phyloP scores from a whole-genome alignment of 225 moss, liverwort and hornwort genomes.

The Lunularia cruciata region DNA sequence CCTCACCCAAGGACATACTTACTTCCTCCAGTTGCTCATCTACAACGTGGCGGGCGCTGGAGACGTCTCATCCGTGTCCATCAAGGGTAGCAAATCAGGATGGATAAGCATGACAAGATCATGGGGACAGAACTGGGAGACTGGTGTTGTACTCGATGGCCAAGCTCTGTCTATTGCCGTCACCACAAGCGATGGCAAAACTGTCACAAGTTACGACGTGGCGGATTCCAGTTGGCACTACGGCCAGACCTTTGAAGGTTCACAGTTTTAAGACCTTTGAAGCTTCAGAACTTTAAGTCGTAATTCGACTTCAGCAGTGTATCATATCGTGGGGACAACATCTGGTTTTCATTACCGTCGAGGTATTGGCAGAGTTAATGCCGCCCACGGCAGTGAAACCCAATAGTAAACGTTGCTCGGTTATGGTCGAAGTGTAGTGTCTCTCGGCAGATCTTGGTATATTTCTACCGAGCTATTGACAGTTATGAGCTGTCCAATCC shows the following conservation, averaged over 20 bases:
- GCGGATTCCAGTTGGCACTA: slow-evolving; percentile 56
- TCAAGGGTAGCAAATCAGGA: slow-evolving; percentile 31
- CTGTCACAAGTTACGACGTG: slow-evolving; percentile 38
- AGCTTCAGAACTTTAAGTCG: too few species aligned
- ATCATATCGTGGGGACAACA: slow-evolving; percentile 8
- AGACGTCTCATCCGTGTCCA: slow-evolving; percentile 42
- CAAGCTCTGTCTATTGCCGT: slow-evolving; percentile 55
- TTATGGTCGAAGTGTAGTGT: neutral
- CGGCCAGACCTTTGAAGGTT: slow-evolving; percentile 66
- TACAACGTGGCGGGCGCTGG: slow-evolving; percentile 75
- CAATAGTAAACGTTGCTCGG: neutral
- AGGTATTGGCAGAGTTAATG: slow-evolving; percentile 38
- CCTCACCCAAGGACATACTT: slow-evolving; percentile 59
- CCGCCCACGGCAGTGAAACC: slow-evolving; percentile 40
- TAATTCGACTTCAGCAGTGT: neutral
- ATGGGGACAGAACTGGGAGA: slow-evolving; percentile 70
- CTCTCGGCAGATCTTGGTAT: too few species aligned
- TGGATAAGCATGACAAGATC: slow-evolving; percentile 55
- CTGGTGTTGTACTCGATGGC: slow-evolving; percentile 38
- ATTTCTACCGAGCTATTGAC: too few species aligned
- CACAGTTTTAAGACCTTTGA: slow-evolving; percentile 35
- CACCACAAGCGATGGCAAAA: slow-evolving; percentile 49
- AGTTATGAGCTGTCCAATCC: neutral
- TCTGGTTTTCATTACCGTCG: slow-evolving; percentile 22
- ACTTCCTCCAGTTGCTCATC: slow-evolving; percentile 62